These are phyloP conservation scores for Bonia amplexicaulis DNA, from an alignment of 176 grass and related monocot genomes.

Conservation along the genomic window DNA sequence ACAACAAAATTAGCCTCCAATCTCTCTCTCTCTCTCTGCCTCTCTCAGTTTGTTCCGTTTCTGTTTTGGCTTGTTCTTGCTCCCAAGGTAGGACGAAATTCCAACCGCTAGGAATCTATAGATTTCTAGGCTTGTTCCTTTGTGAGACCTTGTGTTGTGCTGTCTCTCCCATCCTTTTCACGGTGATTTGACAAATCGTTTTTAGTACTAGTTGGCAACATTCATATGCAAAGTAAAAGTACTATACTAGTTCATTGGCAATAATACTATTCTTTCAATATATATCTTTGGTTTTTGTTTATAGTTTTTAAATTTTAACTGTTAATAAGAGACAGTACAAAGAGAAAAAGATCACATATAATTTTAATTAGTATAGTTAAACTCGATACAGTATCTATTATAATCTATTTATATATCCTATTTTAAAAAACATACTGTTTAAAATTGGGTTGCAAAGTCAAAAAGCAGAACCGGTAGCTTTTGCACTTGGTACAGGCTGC, in stretches of 20 bases:
- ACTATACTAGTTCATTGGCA: neutral
- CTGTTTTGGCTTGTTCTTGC: slow-evolving; percentile 27
- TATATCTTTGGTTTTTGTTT: too few relatives aligned
- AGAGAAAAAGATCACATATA: too few relatives aligned
- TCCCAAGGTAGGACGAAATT: neutral
- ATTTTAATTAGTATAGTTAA: too few relatives aligned
- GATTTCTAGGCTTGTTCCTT: too few relatives aligned
- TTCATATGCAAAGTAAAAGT: neutral
- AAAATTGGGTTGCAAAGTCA: too few relatives aligned
- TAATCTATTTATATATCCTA: too few relatives aligned
- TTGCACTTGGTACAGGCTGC: neutral
- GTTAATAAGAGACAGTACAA: too few relatives aligned
- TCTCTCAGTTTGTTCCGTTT: slow-evolving; percentile 4
- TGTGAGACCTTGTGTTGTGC: too few relatives aligned
- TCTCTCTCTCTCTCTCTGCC: neutral
- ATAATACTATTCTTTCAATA: neutral
- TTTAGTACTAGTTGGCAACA: neutral
- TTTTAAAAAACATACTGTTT: too few relatives aligned
- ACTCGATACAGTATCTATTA: too few relatives aligned
- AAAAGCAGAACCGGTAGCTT: too few relatives aligned
- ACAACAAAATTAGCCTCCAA: slow-evolving; percentile 36
- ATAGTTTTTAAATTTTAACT: too few relatives aligned
- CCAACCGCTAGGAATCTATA: neutral
- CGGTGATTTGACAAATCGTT: neutral
- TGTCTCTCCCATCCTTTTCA: slow-evolving; percentile 11